Evolutionary conservation across 805 yeast species (phyloP).

Genomic region (Zygosaccharomyces gambellarensis): DNA sequence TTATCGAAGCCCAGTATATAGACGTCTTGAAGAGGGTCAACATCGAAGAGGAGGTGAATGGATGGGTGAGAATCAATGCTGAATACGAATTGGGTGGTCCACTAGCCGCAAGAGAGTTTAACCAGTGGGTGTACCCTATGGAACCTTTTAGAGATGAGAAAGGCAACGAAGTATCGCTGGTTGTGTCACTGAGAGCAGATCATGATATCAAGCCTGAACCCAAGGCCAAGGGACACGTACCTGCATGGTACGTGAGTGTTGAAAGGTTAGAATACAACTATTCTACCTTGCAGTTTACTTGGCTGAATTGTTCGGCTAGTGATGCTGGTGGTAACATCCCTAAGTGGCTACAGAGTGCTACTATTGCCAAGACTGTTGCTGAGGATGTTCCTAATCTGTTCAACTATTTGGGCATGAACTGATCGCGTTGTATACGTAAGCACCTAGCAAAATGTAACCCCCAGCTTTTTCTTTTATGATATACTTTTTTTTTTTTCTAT

Average conservation of each 20-base stretch:
- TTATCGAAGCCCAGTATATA: slow-evolving; percentile 35
- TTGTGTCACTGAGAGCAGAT: slow-evolving; percentile 35
- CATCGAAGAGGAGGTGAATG: slow-evolving; percentile 16
- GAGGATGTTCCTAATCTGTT: slow-evolving; percentile 39
- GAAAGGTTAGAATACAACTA: slow-evolving; percentile 31
- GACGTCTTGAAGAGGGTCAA: slow-evolving; percentile 30
- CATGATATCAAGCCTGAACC: slow-evolving; percentile 19
- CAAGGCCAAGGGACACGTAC: slow-evolving; percentile 24
- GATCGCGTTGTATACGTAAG: neutral
- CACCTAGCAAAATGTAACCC: neutral
- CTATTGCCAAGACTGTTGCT: slow-evolving; percentile 38
- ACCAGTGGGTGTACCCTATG: slow-evolving; percentile 34
- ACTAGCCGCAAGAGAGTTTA: slow-evolving; percentile 36
- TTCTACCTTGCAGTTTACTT: slow-evolving; percentile 21
- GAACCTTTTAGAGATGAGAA: slow-evolving; percentile 19
- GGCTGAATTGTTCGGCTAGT: slow-evolving; percentile 39
- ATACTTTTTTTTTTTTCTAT: neutral
- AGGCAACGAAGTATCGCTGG: slow-evolving; percentile 27
- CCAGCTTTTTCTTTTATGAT: neutral
- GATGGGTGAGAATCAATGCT: slow-evolving; percentile 34
- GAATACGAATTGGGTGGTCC: slow-evolving; percentile 38
- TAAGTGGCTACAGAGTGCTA: slow-evolving; percentile 38
- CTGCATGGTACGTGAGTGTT: slow-evolving; percentile 36
- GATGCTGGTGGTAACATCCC: slow-evolving; percentile 42
- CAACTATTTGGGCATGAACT: slow-evolving; percentile 5